phyloP scores from a whole-genome alignment of 2,329 filamentous ascomycete species.

The Chaetomium sp. region DNA sequence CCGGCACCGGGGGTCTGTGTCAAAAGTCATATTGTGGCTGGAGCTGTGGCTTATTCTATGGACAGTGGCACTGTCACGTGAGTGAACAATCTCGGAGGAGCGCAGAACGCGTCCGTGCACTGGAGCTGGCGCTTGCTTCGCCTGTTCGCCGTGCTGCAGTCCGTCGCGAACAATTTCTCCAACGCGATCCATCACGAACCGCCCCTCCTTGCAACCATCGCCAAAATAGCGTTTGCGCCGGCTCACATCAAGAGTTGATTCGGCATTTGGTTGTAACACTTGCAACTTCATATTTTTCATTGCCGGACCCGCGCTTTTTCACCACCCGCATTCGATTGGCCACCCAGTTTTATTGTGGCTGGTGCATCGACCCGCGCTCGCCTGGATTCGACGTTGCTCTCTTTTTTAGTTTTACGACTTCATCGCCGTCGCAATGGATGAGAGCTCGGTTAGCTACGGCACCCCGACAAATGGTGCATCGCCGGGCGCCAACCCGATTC shows the following conservation, averaged over 20 bases:
- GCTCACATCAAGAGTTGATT: slow-evolving; percentile 11
- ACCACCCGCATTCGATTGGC: background rate
- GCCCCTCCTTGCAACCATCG: slow-evolving; percentile 17
- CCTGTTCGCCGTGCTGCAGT: slow-evolving; percentile 11
- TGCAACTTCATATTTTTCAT: background rate
- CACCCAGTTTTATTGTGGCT: background rate
- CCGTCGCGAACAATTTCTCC: slow-evolving; percentile 34
- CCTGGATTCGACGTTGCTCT: background rate
- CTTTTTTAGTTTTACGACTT: slow-evolving; percentile 14
- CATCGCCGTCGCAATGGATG: slow-evolving; percentile 47
- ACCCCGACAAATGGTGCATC: slow-evolving; percentile 52
- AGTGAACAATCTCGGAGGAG: background rate
- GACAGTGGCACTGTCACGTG: background rate
- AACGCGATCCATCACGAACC: slow-evolving; percentile 23
- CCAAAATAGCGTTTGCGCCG: slow-evolving; percentile 16
- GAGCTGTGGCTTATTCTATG: too few relatives aligned
- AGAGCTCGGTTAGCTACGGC: slow-evolving; percentile 49
- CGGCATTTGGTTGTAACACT: background rate
- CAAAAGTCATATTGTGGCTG: slow-evolving; percentile 3
- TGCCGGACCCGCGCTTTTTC: background rate
- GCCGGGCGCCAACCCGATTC: slow-evolving; percentile 49
- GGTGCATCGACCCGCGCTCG: background rate
- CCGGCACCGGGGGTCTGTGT: background rate
- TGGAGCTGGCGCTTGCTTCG: background rate
- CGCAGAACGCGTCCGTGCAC: slow-evolving; percentile 10